Conservation (phyloP, 1,284 basidiomycete genomes). For the Takashimella koratensis region DNA sequence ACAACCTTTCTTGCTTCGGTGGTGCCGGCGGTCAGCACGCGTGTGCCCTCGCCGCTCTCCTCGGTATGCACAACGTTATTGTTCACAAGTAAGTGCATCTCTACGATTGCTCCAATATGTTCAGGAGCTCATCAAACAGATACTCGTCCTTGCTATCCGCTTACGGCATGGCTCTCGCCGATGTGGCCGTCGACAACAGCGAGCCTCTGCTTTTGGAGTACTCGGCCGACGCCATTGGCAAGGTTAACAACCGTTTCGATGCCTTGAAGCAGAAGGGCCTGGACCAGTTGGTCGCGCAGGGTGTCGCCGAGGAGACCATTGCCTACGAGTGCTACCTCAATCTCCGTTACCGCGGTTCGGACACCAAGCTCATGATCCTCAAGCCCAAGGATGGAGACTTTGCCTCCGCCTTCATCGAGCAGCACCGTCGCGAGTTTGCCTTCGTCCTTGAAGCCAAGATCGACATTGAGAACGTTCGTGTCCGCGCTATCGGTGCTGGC, state of each 20-base stretch:
- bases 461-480: slow-evolving; percentile 49
- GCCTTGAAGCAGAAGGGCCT: not conserved
- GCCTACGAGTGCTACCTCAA: slow-evolving; percentile 76
- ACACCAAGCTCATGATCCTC: slow-evolving; percentile 80
- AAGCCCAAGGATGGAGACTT: slow-evolving; percentile 62
- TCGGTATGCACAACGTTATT: slow-evolving; percentile 43
- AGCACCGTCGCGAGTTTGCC: slow-evolving; percentile 40
- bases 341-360: slow-evolving; percentile 77
- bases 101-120: too few species aligned
- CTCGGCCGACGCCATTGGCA: not conserved
- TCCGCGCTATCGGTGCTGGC: slow-evolving; percentile 46
- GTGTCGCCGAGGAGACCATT: slow-evolving; percentile 35
- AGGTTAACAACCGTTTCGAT: slow-evolving; percentile 4
- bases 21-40: slow-evolving; percentile 21
- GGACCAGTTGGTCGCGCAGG: slow-evolving; percentile 19
- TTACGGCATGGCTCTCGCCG: slow-evolving; percentile 49
- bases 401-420: not conserved
- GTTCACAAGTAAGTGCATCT: slow-evolving; percentile 26
- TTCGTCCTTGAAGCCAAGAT: slow-evolving; percentile 37
- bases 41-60: not conserved
- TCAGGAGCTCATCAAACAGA: not conserved
- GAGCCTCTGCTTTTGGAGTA: slow-evolving; percentile 15
- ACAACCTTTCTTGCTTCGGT: slow-evolving; percentile 44
- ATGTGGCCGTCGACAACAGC: slow-evolving; percentile 12
- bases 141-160: slow-evolving; percentile 48